Percentiles rank a stretch among this genome's conserved stretches.
Evolutionary conservation across 441 rosid genomes (phyloP).

Genomic region (Eutrema salsugineum): DNA sequence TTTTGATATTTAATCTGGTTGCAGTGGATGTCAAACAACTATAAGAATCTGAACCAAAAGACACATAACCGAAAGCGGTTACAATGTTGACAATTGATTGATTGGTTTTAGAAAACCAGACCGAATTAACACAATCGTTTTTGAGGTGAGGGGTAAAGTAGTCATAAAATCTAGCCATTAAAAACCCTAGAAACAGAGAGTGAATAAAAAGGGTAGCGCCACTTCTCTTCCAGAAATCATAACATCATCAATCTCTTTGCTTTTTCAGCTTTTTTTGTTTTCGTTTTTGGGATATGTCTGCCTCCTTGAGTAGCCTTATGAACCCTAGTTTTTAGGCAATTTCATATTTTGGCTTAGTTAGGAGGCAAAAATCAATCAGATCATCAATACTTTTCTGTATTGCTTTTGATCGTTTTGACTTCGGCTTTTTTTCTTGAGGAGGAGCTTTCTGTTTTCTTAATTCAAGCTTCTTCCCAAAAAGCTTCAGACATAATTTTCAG

Average conservation of each 20-base stretch:
- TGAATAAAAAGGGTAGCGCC: constrained; percentile 15
- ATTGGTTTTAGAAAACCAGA: neutral
- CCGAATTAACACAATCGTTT: neutral
- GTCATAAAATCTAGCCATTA: neutral
- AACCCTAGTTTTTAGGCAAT: constrained; percentile 26
- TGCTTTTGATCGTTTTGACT: constrained; percentile 1
- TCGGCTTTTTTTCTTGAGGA: neutral
- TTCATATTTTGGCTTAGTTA: constrained; percentile 30
- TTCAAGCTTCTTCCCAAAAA: constrained; percentile 7
- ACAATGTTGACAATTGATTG: neutral
- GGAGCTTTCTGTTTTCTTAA: neutral
- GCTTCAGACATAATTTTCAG: constrained; percentile 7
- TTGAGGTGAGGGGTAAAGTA: neutral
- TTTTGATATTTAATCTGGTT: neutral
- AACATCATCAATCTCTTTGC: neutral
- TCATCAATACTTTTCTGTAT: constrained; percentile 17
- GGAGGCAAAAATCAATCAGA: constrained; percentile 25
- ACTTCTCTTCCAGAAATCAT: neutral
- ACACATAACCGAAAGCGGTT: neutral
- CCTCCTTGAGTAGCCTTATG: constrained; percentile 33
- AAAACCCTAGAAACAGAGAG: constrained; percentile 20
- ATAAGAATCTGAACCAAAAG: neutral
- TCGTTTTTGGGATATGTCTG: neutral
- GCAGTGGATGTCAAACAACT: neutral
- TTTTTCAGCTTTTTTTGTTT: neutral